Percentiles rank a stretch among this genome's conserved stretches.
phyloP scores from a whole-genome alignment of 345 rosid genomes.

The Hibiscus mutabilis region DNA sequence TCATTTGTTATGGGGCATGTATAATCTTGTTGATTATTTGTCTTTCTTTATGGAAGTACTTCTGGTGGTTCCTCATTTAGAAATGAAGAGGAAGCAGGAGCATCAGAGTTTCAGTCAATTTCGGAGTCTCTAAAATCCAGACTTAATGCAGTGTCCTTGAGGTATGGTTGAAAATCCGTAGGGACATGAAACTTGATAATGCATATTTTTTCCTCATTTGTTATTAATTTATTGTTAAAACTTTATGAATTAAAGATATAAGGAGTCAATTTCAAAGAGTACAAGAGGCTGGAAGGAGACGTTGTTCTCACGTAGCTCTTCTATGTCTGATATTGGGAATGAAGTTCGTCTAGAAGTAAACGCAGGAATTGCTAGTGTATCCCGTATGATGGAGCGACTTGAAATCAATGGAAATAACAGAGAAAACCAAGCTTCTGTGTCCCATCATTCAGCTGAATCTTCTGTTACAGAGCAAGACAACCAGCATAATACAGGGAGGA shows the following conservation, averaged over 20 bases:
- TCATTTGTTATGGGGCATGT: neutral
- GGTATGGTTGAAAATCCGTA: slow-evolving; percentile 21
- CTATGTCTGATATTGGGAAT: slow-evolving; percentile 35
- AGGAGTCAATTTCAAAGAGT: slow-evolving; percentile 58
- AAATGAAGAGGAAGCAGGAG: slow-evolving; percentile 45
- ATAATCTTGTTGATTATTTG: neutral
- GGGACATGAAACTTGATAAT: neutral
- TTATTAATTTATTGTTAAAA: slow-evolving; percentile 7
- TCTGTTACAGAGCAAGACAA: slow-evolving; percentile 23
- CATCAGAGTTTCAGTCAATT: slow-evolving; percentile 55
- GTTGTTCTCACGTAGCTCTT: slow-evolving; percentile 45
- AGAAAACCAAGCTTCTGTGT: slow-evolving; percentile 25
- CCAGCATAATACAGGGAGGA: slow-evolving; percentile 19
- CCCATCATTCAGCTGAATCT: slow-evolving; percentile 20
- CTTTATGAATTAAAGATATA: slow-evolving; percentile 33
- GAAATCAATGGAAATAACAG: slow-evolving; percentile 32
- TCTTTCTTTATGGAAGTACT: slow-evolving; percentile 24
- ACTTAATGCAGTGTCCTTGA: slow-evolving; percentile 48
- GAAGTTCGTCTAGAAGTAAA: slow-evolving; percentile 44
- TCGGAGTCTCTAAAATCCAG: slow-evolving; percentile 62
- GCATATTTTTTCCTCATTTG: neutral
- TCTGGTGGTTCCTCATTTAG: slow-evolving; percentile 24
- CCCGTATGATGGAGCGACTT: slow-evolving; percentile 38
- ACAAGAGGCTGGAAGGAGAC: slow-evolving; percentile 69
- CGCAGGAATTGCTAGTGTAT: slow-evolving; percentile 42